These are phyloP conservation scores for Suillus luteus DNA, from an alignment of 768 basidiomycete genomes.

Conservation along the genomic window DNA sequence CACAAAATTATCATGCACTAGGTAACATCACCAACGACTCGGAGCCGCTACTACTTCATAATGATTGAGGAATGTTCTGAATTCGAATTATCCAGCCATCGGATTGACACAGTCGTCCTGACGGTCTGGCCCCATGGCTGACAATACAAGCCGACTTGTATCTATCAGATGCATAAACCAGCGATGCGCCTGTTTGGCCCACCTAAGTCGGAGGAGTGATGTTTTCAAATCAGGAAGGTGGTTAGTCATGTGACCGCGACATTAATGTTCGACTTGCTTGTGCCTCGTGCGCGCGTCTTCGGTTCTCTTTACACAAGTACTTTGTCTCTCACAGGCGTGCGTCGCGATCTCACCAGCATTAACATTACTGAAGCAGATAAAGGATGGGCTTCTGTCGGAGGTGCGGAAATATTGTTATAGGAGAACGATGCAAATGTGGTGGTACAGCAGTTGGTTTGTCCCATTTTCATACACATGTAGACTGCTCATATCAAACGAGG, in stretches of 20 bases:
- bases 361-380: neutral
- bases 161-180: neutral
- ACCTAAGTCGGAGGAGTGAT: neutral
- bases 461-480: constrained; percentile 6
- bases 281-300: constrained; percentile 7
- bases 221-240: neutral
- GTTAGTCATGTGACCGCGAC: constrained; percentile 17
- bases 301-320: constrained; percentile 6
- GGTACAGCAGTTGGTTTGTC: constrained; percentile 75
- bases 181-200: neutral
- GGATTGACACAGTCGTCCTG: neutral
- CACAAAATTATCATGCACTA: neutral
- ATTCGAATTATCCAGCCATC: neutral
- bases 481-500: constrained; percentile 18
- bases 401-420: constrained; percentile 80
- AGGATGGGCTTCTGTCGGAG: constrained; percentile 83
- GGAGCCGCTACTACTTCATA: neutral
- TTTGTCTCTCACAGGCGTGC: neutral
- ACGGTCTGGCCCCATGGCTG: neutral
- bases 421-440: constrained; percentile 77
- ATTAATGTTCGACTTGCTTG: constrained; percentile 4
- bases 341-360: constrained; percentile 1
- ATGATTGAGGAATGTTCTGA: neutral
- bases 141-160: neutral
- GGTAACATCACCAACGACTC: neutral